Evolutionary conservation across 2,329 filamentous ascomycete species (phyloP).

Genomic region (Herpotrichia juniperi): DNA sequence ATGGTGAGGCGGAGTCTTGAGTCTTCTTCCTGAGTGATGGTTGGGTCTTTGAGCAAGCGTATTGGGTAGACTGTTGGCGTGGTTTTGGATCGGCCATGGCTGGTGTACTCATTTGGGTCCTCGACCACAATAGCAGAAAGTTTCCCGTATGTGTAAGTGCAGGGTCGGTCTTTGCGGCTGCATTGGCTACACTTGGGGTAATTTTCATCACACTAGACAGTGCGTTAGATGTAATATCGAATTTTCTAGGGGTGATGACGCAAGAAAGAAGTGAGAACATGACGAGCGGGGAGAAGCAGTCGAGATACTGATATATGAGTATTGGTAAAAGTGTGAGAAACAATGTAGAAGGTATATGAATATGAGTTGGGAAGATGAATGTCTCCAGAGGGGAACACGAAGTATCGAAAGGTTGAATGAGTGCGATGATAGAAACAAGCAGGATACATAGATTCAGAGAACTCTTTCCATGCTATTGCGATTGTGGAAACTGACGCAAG

Average conservation of each 20-base stretch:
- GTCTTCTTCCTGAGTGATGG: background rate
- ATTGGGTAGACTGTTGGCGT: constrained; percentile 7
- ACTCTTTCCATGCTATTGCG: too few relatives aligned
- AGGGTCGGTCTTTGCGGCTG: constrained; percentile 8
- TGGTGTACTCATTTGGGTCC: constrained; percentile 13
- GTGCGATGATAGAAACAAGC: too few relatives aligned
- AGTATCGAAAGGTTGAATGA: too few relatives aligned
- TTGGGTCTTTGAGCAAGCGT: background rate
- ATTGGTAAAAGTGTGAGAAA: too few relatives aligned
- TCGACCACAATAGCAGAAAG: constrained; percentile 10
- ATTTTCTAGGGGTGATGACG: too few relatives aligned
- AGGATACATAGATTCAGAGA: too few relatives aligned
- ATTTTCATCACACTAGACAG: constrained; percentile 17
- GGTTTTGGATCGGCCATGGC: constrained; percentile 10
- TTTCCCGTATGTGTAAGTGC: constrained; percentile 16
- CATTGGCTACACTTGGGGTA: constrained; percentile 16
- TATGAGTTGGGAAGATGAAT: too few relatives aligned
- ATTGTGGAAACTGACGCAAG: too few relatives aligned
- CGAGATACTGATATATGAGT: too few relatives aligned
- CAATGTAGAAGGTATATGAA: too few relatives aligned
- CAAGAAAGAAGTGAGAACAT: background rate
- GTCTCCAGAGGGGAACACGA: too few relatives aligned
- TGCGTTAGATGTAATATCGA: background rate
- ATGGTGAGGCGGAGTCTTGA: background rate
- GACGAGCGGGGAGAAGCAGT: too few relatives aligned